Percentiles rank a stretch among this genome's conserved stretches.
Conservation (phyloP, 805 yeast genomes). For the Zygoascus biomembranicola region DNA sequence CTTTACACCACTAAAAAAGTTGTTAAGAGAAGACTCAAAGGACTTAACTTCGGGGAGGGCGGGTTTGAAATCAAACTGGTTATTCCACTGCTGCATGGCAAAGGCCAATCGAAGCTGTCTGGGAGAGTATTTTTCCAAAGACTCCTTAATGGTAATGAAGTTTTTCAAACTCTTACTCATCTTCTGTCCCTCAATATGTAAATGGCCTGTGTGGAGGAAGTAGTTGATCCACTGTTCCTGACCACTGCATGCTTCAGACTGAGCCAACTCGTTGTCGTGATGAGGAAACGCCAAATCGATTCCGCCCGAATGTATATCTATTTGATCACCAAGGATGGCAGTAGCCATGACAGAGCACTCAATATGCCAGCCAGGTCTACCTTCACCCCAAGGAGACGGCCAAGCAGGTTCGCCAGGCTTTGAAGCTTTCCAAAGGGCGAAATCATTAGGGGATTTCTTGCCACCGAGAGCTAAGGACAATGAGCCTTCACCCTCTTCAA, state of each 20-base stretch:
- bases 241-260: slow-evolving; percentile 86
- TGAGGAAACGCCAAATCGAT: slow-evolving; percentile 97
- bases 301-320: slow-evolving; percentile 97
- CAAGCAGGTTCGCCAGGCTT: slow-evolving; percentile 97
- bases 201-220: slow-evolving; percentile 93
- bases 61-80: slow-evolving; percentile 86
- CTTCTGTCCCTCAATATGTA: slow-evolving; percentile 97
- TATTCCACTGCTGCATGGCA: slow-evolving; percentile 88
- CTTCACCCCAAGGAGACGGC: slow-evolving; percentile 94
- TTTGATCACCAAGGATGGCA: slow-evolving; percentile 68
- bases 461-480: slow-evolving; percentile 45
- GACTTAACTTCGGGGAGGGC: slow-evolving; percentile 69
- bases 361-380: slow-evolving; percentile 99
- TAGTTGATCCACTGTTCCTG: slow-evolving; percentile 94
- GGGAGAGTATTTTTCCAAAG: slow-evolving; percentile 58
- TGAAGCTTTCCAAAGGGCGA: slow-evolving; percentile 94
- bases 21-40: slow-evolving; percentile 63
- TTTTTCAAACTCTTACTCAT: slow-evolving; percentile 95
- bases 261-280: slow-evolving; percentile 97
- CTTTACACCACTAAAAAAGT: slow-evolving; percentile 74
- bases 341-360: slow-evolving; percentile 99
- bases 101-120: slow-evolving; percentile 88
- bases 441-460: slow-evolving; percentile 73
- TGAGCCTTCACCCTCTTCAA: slow-evolving; percentile 94
- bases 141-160: slow-evolving; percentile 90